A percentile compares a stretch with the other conserved stretches of the same genome.
Conservation (phyloP, 2,329 filamentous ascomycete species). For the Didymella sp. region DNA sequence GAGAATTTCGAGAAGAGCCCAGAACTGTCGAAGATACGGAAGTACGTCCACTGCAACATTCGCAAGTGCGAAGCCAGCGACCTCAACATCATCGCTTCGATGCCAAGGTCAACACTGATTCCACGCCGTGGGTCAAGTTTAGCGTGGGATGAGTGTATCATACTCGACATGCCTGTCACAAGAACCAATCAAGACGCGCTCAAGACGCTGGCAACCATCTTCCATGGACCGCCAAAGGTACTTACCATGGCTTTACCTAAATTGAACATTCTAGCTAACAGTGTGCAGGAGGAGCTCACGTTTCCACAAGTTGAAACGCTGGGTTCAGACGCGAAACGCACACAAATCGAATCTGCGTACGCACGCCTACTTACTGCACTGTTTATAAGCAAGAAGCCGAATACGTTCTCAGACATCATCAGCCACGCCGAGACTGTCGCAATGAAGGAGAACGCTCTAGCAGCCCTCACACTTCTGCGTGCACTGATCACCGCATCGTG, state of each 20-base stretch:
- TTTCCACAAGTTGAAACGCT: constrained; percentile 46
- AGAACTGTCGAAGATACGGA: constrained; percentile 55
- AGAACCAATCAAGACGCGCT: constrained; percentile 62
- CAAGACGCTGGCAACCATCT: constrained; percentile 62
- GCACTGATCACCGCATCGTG: constrained; percentile 63
- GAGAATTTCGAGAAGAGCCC: constrained; percentile 60
- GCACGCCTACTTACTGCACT: constrained; percentile 63
- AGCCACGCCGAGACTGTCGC: constrained; percentile 63
- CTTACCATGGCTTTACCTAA: not conserved
- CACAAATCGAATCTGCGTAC: constrained; percentile 57
- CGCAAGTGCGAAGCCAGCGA: constrained; percentile 63
- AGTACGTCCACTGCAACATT: constrained; percentile 58
- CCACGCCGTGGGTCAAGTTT: constrained; percentile 51
- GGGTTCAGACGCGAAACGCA: constrained; percentile 38
- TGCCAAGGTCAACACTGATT: constrained; percentile 62
- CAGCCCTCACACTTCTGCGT: constrained; percentile 60
- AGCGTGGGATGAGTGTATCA: constrained; percentile 46
- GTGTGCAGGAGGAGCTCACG: constrained; percentile 39
- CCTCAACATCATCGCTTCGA: constrained; percentile 63
- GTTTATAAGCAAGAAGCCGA: constrained; percentile 59
- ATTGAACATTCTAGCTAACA: constrained; percentile 1
- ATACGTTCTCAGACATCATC: constrained; percentile 61
- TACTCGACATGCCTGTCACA: constrained; percentile 60
- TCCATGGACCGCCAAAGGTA: constrained; percentile 59
- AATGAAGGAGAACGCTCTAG: constrained; percentile 63